phyloP scores from a whole-genome alignment of 2,329 filamentous ascomycete species.

The Aspergillus fumigatus region DNA sequence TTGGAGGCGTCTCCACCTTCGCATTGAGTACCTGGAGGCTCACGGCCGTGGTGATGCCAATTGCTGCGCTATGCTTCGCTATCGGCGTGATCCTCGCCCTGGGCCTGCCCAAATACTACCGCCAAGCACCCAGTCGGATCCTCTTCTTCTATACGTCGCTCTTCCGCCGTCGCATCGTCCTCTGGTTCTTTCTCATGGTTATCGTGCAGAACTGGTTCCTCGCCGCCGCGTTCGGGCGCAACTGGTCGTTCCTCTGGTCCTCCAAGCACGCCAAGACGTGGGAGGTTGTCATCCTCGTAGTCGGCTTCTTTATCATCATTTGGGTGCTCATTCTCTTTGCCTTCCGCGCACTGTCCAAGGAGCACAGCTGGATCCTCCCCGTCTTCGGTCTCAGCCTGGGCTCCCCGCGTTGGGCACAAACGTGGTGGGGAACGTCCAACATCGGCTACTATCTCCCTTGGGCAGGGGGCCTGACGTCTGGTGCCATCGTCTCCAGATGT shows the following conservation, averaged over 20 bases:
- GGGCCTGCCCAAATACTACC: conserved; percentile 62
- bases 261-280: conserved; percentile 53
- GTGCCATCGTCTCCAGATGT: conserved; percentile 51
- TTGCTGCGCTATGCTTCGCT: conserved; percentile 52
- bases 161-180: conserved; percentile 57
- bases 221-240: conserved; percentile 60
- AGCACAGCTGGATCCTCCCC: conserved; percentile 62
- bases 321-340: conserved; percentile 47
- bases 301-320: conserved; percentile 47
- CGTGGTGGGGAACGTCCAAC: conserved; percentile 59
- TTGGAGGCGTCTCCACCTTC: background rate
- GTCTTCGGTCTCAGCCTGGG: conserved; percentile 62
- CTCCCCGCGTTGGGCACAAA: conserved; percentile 62
- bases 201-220: conserved; percentile 64
- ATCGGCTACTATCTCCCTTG: conserved; percentile 60
- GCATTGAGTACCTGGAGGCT: conserved; percentile 17
- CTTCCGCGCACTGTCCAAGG: conserved; percentile 51
- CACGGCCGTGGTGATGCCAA: conserved; percentile 52
- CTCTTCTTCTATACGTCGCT: conserved; percentile 62
- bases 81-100: conserved; percentile 52
- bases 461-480: conserved; percentile 48
- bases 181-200: conserved; percentile 62
- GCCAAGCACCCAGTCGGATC: conserved; percentile 57
- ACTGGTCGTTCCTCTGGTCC: conserved; percentile 57
- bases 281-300: conserved; percentile 51